Conservation (phyloP, 1,284 basidiomycete genomes). For the Grifola frondosa region DNA sequence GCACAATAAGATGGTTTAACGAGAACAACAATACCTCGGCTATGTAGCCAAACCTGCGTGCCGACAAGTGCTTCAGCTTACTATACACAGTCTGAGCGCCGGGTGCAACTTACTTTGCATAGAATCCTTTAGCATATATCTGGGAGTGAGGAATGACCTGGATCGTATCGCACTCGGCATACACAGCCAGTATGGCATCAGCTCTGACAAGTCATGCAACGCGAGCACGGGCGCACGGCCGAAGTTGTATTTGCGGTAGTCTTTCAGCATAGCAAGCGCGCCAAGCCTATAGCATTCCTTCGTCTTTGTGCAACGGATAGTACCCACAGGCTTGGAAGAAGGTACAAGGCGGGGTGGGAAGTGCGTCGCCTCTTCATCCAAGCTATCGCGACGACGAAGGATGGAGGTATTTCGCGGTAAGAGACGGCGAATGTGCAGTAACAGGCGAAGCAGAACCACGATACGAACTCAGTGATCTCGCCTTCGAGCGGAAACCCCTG, state of each 20-base stretch:
- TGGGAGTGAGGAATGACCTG: slow-evolving; percentile 66
- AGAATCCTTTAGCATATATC: slow-evolving; percentile 67
- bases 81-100: slow-evolving; percentile 9
- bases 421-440: too few species aligned
- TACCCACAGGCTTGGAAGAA: slow-evolving; percentile 63
- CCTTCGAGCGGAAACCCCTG: slow-evolving; percentile 70
- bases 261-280: slow-evolving; percentile 65
- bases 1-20: slow-evolving; percentile 10
- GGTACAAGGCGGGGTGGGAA: slow-evolving; percentile 66
- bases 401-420: slow-evolving; percentile 4
- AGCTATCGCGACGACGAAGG: slow-evolving; percentile 39
- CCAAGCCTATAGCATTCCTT: slow-evolving; percentile 61
- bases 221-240: slow-evolving; percentile 62
- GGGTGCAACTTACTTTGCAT: slow-evolving; percentile 65
- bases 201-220: slow-evolving; percentile 57
- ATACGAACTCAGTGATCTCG: slow-evolving; percentile 69
- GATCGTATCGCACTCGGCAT: slow-evolving; percentile 23
- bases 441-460: slow-evolving; percentile 10
- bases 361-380: slow-evolving; percentile 64
- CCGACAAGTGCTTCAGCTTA: slow-evolving; percentile 11
- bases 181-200: slow-evolving; percentile 29
- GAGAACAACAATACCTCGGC: slow-evolving; percentile 53
- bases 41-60: slow-evolving; percentile 64
- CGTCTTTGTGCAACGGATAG: slow-evolving; percentile 48
- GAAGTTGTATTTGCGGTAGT: slow-evolving; percentile 61